phyloP scores from a whole-genome alignment of 805 yeast species.

The Peterozyma xylosa region DNA sequence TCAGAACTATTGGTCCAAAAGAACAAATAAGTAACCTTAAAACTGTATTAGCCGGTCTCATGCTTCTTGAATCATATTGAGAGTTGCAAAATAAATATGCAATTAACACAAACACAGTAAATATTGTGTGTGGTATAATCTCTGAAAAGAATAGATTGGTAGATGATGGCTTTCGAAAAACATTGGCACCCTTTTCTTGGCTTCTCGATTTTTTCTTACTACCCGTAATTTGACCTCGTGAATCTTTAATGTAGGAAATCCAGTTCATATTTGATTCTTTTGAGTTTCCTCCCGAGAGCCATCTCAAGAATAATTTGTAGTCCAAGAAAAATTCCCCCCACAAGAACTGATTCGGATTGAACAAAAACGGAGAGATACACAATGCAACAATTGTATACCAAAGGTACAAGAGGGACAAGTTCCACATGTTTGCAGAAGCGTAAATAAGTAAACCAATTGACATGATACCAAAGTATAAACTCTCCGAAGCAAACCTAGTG shows the following conservation, averaged over 20 bases:
- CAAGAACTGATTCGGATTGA: conserved; percentile 72
- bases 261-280: conserved; percentile 25
- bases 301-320: conserved; percentile 44
- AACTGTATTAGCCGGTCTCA: conserved; percentile 30
- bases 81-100: conserved; percentile 51
- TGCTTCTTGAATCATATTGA: conserved; percentile 32
- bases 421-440: conserved; percentile 59
- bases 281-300: conserved; percentile 48
- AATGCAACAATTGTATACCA: conserved; percentile 65
- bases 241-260: conserved; percentile 41
- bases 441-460: conserved; percentile 46
- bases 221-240: conserved; percentile 50
- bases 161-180: conserved; percentile 42
- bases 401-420: conserved; percentile 50
- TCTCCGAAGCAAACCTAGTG: conserved; percentile 61
- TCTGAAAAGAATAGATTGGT: conserved; percentile 33
- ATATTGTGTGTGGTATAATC: conserved; percentile 28
- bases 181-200: conserved; percentile 32
- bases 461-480: conserved; percentile 56
- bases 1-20: conserved; percentile 38
- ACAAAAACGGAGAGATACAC: conserved; percentile 64
- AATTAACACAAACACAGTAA: conserved; percentile 25
- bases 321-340: conserved; percentile 66
- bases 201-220: conserved; percentile 35
- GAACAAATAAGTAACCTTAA: conserved; percentile 36